phyloP scores from a whole-genome alignment of 345 rosid species.

The Dipteronia dyeriana region DNA sequence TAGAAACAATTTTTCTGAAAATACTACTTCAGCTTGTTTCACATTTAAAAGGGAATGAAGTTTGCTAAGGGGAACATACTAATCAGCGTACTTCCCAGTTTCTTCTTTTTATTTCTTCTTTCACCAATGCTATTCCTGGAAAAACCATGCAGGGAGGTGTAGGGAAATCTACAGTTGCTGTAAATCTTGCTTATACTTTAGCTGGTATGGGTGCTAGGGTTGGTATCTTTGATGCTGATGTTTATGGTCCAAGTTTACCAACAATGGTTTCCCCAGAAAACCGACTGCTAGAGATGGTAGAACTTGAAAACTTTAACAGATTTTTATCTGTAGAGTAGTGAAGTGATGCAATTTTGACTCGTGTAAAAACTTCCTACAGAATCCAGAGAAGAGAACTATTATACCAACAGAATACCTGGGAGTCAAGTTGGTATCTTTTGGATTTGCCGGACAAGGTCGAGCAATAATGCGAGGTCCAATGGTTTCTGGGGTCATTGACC shows the following conservation, averaged over 20 bases:
- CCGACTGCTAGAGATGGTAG: constrained; percentile 81
- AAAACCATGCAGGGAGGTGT: constrained; percentile 91
- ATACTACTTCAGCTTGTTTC: neutral
- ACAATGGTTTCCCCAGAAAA: constrained; percentile 96
- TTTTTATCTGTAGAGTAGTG: constrained; percentile 1
- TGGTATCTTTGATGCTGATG: constrained; percentile 95
- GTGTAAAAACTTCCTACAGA: constrained; percentile 42
- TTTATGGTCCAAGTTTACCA: constrained; percentile 95
- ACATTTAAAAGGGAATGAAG: neutral
- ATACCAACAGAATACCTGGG: constrained; percentile 94
- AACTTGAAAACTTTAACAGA: constrained; percentile 7
- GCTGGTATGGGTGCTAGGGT: constrained; percentile 98
- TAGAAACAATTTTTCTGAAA: neutral
- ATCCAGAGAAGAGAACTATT: constrained; percentile 82
- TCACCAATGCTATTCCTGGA: constrained; percentile 41
- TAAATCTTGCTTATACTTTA: constrained; percentile 89
- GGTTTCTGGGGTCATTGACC: constrained; percentile 97
- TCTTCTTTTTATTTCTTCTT: constrained; percentile 22
- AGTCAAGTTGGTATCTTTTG: constrained; percentile 93
- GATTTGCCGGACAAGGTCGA: constrained; percentile 96
- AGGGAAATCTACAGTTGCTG: constrained; percentile 95
- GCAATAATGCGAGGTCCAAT: constrained; percentile 98
- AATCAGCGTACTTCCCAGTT: constrained; percentile 6
- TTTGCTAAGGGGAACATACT: neutral
- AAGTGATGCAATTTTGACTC: constrained; percentile 22